Evolutionary conservation across 1,139 yeast genomes (phyloP), one percentile per base, ranked within the genome.

Genomic region (Geotrichum carabidarum): DNA sequence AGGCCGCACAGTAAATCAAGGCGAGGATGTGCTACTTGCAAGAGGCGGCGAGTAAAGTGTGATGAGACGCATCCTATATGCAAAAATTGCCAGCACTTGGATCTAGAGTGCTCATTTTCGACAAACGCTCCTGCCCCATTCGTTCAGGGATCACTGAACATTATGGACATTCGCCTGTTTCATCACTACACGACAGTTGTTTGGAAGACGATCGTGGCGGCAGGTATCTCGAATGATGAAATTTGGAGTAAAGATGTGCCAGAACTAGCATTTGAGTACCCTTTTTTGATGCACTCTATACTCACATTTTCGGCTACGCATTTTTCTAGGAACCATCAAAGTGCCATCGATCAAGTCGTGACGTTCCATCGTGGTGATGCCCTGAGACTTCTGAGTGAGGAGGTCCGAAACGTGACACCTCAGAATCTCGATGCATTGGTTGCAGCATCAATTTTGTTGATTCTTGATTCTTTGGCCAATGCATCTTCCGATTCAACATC

Each of bases 281-380:
- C 96, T 15, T 90, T 88, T 64, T 74, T 91, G 61, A 90, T 91
- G 97, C 97, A 91, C 69, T 83, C 95, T 0, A 77, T 91, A 2
- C 73, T 91, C 55, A 95, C 96, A 14, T 87, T 91, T 64, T 83
- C 95, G 58, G 98, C 97, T 1, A 88, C 97, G 0, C 97, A 91
- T 71, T 72, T 91, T 50, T 82, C 94, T 6, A 74, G 95, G 60
- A 77, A 82, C 50, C 64, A 62, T 48, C 67, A 66, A 9, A 60
- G 58, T 46, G 11, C 42, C 11, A 53, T 54, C 30, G 95, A 86
- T 63, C 87, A 84, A 64, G 86, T 88, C 60, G 94, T 90, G 8
- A 88, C 95, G 0, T 78, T 83, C 53, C 97, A 91, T 69, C 74
- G 97, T 44, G 89, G 95, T 8, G 95, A 88, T 66, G 96, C 97